phyloP scores from a whole-genome alignment of 176 grass and related monocot genomes.

The Coix lacrymajobi region DNA sequence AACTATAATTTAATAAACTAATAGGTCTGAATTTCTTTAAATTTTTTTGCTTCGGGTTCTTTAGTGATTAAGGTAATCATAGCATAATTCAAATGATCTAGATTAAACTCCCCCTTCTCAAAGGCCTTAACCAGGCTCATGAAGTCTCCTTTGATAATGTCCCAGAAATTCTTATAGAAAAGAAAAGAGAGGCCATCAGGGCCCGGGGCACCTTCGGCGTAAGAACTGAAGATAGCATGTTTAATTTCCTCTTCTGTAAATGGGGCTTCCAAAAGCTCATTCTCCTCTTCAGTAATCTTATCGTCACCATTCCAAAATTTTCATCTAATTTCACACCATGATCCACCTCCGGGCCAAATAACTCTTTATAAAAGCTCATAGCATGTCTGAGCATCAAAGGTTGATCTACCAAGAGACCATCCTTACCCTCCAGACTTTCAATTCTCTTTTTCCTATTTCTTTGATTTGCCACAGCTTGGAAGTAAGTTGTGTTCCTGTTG shows the following conservation, averaged over 20 bases:
- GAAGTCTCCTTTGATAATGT: fast-evolving
- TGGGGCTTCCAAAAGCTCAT: fast-evolving
- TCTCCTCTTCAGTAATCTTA: not conserved
- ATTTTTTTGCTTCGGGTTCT: not conserved
- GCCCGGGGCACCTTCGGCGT: not conserved
- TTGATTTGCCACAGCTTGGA: not conserved
- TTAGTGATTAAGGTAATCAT: not conserved
- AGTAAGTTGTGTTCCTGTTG: not conserved
- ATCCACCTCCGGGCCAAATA: not conserved
- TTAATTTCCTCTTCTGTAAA: not conserved
- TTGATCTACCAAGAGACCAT: not conserved
- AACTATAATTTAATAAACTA: no score
- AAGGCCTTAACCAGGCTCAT: fast-evolving
- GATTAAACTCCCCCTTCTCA: not conserved
- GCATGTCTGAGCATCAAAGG: not conserved
- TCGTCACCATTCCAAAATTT: fast-evolving
- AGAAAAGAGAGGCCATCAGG: not conserved
- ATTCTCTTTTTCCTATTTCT: not conserved
- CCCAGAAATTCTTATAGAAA: not conserved
- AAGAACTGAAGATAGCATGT: no score
- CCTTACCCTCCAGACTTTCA: fast-evolving
- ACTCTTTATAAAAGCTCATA: not conserved
- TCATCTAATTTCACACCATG: no score
- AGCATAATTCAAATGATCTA: not conserved
- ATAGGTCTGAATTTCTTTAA: not conserved